These are phyloP conservation scores for Taphrina flavorubra DNA, from an alignment of 1,139 yeast species.

Conservation along the genomic window DNA sequence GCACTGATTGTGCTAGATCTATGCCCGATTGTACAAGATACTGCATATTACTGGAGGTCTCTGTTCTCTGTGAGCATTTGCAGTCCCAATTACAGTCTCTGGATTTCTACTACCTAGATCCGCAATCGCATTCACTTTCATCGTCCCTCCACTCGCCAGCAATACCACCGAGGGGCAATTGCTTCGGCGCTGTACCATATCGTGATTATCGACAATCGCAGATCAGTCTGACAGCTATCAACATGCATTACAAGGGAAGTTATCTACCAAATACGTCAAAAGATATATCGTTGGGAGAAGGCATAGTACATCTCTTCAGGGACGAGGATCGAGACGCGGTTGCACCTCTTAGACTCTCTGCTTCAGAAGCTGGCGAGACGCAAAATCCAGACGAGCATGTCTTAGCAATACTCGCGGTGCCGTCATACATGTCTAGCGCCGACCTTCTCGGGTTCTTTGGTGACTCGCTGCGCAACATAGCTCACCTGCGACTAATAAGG, in stretches of 20 bases:
- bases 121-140: background rate
- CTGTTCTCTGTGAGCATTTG: background rate
- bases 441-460: constrained; percentile 84
- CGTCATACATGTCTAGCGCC: constrained; percentile 84
- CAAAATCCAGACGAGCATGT: constrained; percentile 60
- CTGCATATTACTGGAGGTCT: constrained; percentile 2
- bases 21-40: background rate
- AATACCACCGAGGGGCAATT: background rate
- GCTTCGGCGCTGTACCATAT: background rate
- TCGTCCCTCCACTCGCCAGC: background rate
- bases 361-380: background rate
- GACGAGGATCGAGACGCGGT: background rate
- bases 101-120: background rate
- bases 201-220: background rate
- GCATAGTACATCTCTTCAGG: constrained; percentile 35
- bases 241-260: constrained; percentile 24
- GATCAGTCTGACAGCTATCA: background rate
- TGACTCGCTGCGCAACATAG: constrained; percentile 62
- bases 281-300: constrained; percentile 21
- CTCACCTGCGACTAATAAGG: constrained; percentile 75
- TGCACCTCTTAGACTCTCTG: background rate
- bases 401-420: constrained; percentile 81
- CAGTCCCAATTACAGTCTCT: background rate
- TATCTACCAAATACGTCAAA: background rate
- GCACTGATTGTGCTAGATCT: background rate